Evolutionary conservation across 1,284 basidiomycete species (phyloP).

Genomic region (Agroathelia rolfsii): DNA sequence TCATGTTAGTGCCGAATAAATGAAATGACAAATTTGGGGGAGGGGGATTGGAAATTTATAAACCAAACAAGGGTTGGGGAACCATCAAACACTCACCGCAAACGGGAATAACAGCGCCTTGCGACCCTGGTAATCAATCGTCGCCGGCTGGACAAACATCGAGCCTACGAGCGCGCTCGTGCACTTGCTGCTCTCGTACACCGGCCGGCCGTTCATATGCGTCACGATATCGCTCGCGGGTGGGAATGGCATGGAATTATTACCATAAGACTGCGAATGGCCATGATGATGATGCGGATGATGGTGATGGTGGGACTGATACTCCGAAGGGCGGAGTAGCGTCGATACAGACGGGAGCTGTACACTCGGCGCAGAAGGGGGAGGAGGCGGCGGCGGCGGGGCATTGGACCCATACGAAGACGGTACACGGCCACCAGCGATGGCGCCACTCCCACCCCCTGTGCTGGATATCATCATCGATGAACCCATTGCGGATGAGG

Average conservation of each 20-base stretch:
- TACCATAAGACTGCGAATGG: slow-evolving; percentile 3
- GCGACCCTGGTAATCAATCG: slow-evolving; percentile 47
- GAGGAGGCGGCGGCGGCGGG: slow-evolving; percentile 10
- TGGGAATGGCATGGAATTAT: slow-evolving; percentile 5
- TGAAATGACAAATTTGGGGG: too few species aligned
- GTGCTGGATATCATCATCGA: too few species aligned
- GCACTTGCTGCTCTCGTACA: slow-evolving; percentile 41
- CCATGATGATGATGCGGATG: slow-evolving; percentile 10
- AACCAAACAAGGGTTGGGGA: neutral
- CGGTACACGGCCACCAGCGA: too few species aligned
- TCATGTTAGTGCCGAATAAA: too few species aligned
- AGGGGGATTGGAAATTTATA: slow-evolving; percentile 6
- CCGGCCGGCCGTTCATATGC: slow-evolving; percentile 25
- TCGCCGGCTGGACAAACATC: slow-evolving; percentile 52
- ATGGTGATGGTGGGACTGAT: neutral
- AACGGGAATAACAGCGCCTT: slow-evolving; percentile 65
- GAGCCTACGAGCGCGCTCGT: slow-evolving; percentile 51
- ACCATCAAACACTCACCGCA: slow-evolving; percentile 41
- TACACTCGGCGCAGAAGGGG: slow-evolving; percentile 6
- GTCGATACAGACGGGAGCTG: slow-evolving; percentile 1
- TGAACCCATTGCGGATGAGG: too few species aligned
- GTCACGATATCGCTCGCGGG: slow-evolving; percentile 26
- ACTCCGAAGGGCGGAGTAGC: neutral
- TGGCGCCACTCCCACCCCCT: too few species aligned
- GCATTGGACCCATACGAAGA: slow-evolving; percentile 7